A percentile compares a stretch with the other conserved stretches of the same genome.
Evolutionary conservation across 2,329 filamentous ascomycete genomes (phyloP).

Genomic region (Chaetomium olivaceum): DNA sequence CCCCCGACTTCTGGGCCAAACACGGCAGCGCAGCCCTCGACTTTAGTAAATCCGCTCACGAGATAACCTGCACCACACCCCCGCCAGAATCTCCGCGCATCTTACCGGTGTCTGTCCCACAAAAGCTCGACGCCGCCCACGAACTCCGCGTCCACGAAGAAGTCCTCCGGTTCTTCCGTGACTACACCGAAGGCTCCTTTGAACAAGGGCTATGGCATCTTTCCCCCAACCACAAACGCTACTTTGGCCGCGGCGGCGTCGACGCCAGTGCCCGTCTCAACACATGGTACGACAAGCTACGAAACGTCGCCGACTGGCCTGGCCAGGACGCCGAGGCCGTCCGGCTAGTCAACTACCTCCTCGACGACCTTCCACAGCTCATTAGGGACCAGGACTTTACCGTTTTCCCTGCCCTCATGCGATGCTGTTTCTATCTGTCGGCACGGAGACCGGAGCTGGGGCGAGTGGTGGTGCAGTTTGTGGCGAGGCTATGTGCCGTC

Average conservation of each 20-base stretch:
- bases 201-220: constrained; percentile 31
- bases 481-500: constrained; percentile 22
- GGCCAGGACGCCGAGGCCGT: constrained; percentile 29
- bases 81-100: constrained; percentile 22
- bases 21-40: constrained; percentile 23
- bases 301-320: constrained; percentile 25
- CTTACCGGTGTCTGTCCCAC: constrained; percentile 9
- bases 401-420: constrained; percentile 27
- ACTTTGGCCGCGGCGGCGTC: constrained; percentile 23
- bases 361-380: constrained; percentile 33
- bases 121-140: constrained; percentile 18
- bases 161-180: constrained; percentile 28
- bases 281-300: constrained; percentile 30
- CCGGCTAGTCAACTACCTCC: constrained; percentile 26
- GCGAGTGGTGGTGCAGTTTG: constrained; percentile 20
- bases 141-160: constrained; percentile 30
- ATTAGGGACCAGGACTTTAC: constrained; percentile 32
- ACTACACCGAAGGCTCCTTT: constrained; percentile 31
- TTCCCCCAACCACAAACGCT: constrained; percentile 13
- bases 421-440: constrained; percentile 27
- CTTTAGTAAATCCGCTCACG: constrained; percentile 22
- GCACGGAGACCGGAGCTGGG: constrained; percentile 13
- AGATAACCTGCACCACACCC: constrained; percentile 34
- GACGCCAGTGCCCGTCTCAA: constrained; percentile 26
- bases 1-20: constrained; percentile 29